Conservation (phyloP, 2,329 filamentous ascomycete genomes). For the Bipolaris sorokiniana region DNA sequence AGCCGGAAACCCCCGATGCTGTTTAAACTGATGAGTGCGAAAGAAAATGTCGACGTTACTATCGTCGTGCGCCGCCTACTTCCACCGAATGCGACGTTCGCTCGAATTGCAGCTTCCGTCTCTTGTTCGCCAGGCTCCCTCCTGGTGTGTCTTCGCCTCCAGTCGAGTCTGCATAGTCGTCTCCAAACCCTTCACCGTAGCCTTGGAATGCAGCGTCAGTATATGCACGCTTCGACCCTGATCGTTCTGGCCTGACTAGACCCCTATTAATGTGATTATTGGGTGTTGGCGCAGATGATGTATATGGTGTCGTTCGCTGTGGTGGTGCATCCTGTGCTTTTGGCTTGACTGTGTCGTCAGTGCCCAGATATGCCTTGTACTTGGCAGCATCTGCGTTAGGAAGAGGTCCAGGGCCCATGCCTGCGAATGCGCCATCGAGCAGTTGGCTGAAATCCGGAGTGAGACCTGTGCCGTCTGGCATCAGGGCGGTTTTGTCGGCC, state of each 20-base stretch:
- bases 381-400: conserved; percentile 50
- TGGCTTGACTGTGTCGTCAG: conserved; percentile 49
- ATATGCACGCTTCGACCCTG: conserved; percentile 76
- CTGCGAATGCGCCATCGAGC: conserved; percentile 50
- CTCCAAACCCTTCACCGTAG: conserved; percentile 73
- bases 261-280: conserved; percentile 51
- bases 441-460: conserved; percentile 37
- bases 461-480: conserved; percentile 36
- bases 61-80: conserved; percentile 46
- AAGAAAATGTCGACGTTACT: conserved; percentile 21
- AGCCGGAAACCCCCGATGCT: conserved; percentile 14
- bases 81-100: conserved; percentile 44
- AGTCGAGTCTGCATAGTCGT: conserved; percentile 73
- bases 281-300: conserved; percentile 37
- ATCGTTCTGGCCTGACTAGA: conserved; percentile 65
- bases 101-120: conserved; percentile 46
- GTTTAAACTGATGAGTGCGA: conserved; percentile 15
- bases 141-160: conserved; percentile 69
- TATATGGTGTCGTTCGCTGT: conserved; percentile 28
- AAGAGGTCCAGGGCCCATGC: conserved; percentile 53
- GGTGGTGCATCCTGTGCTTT: conserved; percentile 36
- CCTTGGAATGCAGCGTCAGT: conserved; percentile 76
- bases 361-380: conserved; percentile 53
- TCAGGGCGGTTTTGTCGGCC: conserved; percentile 39
- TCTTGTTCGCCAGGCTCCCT: conserved; percentile 38